Base-by-base conservation (phyloP, 305 asterid species). In the Andrographis paniculata region DNA sequence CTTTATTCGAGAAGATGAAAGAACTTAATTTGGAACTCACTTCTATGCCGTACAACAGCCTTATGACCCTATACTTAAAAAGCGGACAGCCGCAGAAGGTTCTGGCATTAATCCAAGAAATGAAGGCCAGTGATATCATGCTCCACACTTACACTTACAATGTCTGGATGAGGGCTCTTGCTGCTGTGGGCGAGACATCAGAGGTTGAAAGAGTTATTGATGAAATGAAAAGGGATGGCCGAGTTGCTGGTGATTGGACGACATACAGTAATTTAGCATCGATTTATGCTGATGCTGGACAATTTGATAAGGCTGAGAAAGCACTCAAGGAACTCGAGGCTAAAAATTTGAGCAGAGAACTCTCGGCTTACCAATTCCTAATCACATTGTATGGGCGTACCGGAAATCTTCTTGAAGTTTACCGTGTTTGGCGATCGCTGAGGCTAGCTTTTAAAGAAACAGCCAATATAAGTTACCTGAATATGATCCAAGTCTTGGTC, bases 91-190 rank as follows among this genome's bases (percentile, higher is more conserved):
- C 79, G 27, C 80, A 78, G 56, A 74, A 56, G 53, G 52, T 89
- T 54, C 84, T 87, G 4, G 59, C 84, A 17, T 55, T 82, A 13
- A 75, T 85, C 73, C 88, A 86, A 65, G 96, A 89, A 72, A 89
- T 89, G 95, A 80, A 86, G 65, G 75, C 79, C 20, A 27, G 41
- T 48, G 81, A 80, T 57, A 64, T 82, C 60, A 67, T 76, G 86
- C 89, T 71, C 0, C 94, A 79, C 68, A 57, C 67, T 41, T 87
- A 50, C 72, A 78, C 93, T 16, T 91, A 91, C 73, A 83, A 91
- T 46, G 67, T 83, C 42, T 91, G 99, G 99, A 86, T 91, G 95
- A 80, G 95, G 74, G 77, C 96, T 42, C 88, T 91, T 61, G 93
- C 95, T 66, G 79, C 92, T 68, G 59, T 50, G 45, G 50, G 65